phyloP scores from a whole-genome alignment of 225 moss, liverwort and hornwort genomes.

The Sphagnum tenellum region DNA sequence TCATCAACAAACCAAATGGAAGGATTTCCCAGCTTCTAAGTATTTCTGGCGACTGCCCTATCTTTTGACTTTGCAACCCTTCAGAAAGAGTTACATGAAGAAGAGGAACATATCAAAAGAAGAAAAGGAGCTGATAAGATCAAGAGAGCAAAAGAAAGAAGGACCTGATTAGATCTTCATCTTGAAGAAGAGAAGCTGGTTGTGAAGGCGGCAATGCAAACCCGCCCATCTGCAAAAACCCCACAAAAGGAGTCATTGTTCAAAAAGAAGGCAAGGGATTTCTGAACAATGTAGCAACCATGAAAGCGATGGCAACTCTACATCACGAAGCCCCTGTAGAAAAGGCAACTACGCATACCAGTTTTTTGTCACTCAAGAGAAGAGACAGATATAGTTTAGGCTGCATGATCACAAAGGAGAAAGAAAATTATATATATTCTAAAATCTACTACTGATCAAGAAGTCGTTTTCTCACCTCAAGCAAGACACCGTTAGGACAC shows the following conservation, averaged over 20 bases:
- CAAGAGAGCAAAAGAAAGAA: neutral
- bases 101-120: neutral
- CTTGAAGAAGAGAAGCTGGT: slow-evolving; percentile 50
- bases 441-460: neutral
- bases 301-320: too few species aligned
- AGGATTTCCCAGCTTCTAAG: neutral
- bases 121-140: neutral
- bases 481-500: slow-evolving; percentile 28
- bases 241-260: neutral
- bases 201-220: slow-evolving; percentile 61
- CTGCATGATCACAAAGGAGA: neutral
- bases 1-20: neutral
- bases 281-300: neutral
- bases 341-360: neutral
- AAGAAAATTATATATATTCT: neutral
- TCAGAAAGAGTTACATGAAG: too few species aligned
- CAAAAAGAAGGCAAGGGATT: neutral
- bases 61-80: too few species aligned
- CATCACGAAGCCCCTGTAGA: neutral
- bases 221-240: slow-evolving; percentile 51
- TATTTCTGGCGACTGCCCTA: too few species aligned
- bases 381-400: neutral
- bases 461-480: slow-evolving; percentile 24
- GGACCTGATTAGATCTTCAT: slow-evolving; percentile 81
- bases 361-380: neutral